phyloP scores from a whole-genome alignment of 1,284 basidiomycete genomes.

The Fomitiporia mediterranea region DNA sequence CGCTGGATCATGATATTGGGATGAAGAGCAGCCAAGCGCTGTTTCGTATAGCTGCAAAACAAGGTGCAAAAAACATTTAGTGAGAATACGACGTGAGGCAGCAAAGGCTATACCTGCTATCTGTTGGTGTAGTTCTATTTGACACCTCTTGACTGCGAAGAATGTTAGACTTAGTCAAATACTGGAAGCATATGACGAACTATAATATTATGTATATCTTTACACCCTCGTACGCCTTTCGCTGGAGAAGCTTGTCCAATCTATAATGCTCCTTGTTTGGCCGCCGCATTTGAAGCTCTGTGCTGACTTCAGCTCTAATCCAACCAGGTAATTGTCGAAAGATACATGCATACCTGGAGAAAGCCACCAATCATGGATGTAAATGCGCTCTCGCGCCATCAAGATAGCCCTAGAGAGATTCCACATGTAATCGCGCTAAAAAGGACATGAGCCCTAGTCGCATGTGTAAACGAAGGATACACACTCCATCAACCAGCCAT shows the following conservation, averaged over 20 bases:
- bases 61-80: neutral
- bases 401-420: conserved; percentile 92
- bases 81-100: conserved; percentile 7
- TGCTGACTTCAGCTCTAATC: conserved; percentile 25
- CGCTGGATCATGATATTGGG: conserved; percentile 96
- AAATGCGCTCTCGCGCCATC: conserved; percentile 85
- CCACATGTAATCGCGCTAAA: conserved; percentile 93
- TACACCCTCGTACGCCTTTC: conserved; percentile 94
- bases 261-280: conserved; percentile 85
- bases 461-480: conserved; percentile 27
- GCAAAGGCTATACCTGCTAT: conserved; percentile 64
- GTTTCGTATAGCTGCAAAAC: conserved; percentile 77
- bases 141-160: conserved; percentile 86
- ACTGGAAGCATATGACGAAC: conserved; percentile 38
- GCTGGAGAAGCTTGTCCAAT: conserved; percentile 82
- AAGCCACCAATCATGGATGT: conserved; percentile 97
- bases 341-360: conserved; percentile 57
- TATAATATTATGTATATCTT: conserved; percentile 97
- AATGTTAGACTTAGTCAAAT: neutral
- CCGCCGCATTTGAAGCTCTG: conserved; percentile 81
- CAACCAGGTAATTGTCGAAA: neutral
- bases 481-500: conserved; percentile 97
- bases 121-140: conserved; percentile 91
- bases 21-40: conserved; percentile 80
- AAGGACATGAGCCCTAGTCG: conserved; percentile 13